Percentiles rank a stretch among this genome's conserved stretches.
Conservation (phyloP, 345 rosid species). For the Psidium friedrichsthalianum region DNA sequence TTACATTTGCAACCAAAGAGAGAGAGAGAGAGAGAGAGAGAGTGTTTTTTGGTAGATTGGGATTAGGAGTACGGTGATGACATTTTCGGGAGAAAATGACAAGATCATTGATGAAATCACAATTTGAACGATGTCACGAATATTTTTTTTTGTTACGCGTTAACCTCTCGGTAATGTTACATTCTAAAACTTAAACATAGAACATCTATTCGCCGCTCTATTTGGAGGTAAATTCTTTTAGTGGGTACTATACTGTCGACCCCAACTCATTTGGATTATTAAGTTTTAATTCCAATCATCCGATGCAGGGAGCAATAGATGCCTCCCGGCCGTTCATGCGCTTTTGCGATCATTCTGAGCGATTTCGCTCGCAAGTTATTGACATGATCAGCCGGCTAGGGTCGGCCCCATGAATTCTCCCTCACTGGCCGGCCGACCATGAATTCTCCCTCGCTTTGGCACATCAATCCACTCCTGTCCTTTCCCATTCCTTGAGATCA, state of each 20-base stretch:
- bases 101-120: not conserved
- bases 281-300: not conserved
- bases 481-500: not conserved
- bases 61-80: not conserved
- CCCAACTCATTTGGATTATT: not conserved
- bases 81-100: not conserved
- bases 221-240: not conserved
- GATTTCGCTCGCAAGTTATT: not conserved
- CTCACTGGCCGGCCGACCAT: not conserved
- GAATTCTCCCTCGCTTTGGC: not conserved
- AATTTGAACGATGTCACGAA: not conserved
- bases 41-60: not conserved
- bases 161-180: not conserved
- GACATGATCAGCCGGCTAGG: not conserved
- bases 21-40: too few species aligned
- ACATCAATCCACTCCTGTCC: not conserved
- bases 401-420: not conserved
- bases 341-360: too few species aligned
- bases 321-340: not conserved
- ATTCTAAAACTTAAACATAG: not conserved
- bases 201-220: not conserved
- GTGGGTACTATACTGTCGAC: too few species aligned
- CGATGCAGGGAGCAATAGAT: not conserved
- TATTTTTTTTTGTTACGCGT: not conserved
- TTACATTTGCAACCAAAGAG: accelerated